These are phyloP conservation scores for Populus nigra DNA, from an alignment of 345 rosid species.

Conservation along the genomic window DNA sequence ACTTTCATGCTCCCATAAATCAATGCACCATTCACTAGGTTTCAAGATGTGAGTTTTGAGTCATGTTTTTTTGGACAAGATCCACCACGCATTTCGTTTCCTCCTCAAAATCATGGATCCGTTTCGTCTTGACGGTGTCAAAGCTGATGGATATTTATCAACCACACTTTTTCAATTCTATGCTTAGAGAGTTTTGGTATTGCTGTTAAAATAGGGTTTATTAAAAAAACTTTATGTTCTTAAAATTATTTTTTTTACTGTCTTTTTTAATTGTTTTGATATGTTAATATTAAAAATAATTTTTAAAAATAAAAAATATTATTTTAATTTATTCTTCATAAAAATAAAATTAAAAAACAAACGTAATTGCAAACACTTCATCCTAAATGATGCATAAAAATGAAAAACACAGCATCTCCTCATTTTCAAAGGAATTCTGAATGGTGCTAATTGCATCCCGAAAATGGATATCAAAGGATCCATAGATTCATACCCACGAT, in stretches of 20 bases:
- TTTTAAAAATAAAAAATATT: too few species aligned
- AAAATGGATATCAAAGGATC: not conserved
- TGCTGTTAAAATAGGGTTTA: too few species aligned
- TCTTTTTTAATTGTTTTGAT: too few species aligned
- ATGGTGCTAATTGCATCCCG: not conserved
- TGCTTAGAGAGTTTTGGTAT: not conserved
- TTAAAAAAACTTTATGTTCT: too few species aligned
- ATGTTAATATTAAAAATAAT: too few species aligned
- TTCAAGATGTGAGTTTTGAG: not conserved
- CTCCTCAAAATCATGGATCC: not conserved
- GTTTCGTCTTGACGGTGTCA: not conserved
- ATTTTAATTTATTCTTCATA: too few species aligned
- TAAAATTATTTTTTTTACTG: too few species aligned
- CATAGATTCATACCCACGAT: not conserved
- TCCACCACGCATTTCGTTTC: not conserved
- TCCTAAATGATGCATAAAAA: not conserved
- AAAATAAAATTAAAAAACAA: too few species aligned
- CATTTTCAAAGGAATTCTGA: not conserved
- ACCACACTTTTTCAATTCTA: not conserved
- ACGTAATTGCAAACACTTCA: too few species aligned
- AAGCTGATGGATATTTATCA: too few species aligned
- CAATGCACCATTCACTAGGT: not conserved
- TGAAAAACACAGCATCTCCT: too few species aligned
- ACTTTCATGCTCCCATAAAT: not conserved
- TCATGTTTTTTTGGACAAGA: not conserved